phyloP scores from a whole-genome alignment of 2,329 filamentous ascomycete genomes.

The Xylaria sp. region DNA sequence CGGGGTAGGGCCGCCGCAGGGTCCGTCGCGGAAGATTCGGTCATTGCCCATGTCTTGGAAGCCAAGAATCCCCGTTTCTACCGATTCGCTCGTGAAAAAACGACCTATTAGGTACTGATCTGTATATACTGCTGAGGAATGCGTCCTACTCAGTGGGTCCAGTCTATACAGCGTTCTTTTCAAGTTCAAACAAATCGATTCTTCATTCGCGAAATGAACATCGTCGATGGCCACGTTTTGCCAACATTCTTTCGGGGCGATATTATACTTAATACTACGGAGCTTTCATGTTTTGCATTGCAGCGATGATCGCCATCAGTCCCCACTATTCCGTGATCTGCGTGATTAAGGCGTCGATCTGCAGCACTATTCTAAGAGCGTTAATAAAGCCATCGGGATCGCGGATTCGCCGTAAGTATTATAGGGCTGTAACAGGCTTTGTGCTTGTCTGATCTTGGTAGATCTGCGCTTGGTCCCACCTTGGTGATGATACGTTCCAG shows the following conservation, averaged over 20 bases:
- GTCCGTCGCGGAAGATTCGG: conserved; percentile 16
- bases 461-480: background rate
- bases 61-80: conserved; percentile 1
- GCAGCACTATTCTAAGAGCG: background rate
- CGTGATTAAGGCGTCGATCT: background rate
- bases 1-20: conserved; percentile 1
- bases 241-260: background rate
- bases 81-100: background rate
- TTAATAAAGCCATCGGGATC: background rate
- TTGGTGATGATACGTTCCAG: background rate
- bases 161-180: no score
- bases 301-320: conserved; percentile 5
- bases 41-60: conserved; percentile 1
- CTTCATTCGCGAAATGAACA: no score
- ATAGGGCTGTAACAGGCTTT: background rate
- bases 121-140: no score
- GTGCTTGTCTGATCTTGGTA: background rate
- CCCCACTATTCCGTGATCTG: conserved; percentile 17
- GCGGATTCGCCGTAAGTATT: background rate
- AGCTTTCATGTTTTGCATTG: conserved; percentile 2
- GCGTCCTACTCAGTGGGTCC: no score
- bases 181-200: no score
- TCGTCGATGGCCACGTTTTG: no score
- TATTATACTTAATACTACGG: background rate
- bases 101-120: background rate